Evolutionary conservation across 352 stramenopile species (phyloP).

Genomic region (Phytophthora cactorum): DNA sequence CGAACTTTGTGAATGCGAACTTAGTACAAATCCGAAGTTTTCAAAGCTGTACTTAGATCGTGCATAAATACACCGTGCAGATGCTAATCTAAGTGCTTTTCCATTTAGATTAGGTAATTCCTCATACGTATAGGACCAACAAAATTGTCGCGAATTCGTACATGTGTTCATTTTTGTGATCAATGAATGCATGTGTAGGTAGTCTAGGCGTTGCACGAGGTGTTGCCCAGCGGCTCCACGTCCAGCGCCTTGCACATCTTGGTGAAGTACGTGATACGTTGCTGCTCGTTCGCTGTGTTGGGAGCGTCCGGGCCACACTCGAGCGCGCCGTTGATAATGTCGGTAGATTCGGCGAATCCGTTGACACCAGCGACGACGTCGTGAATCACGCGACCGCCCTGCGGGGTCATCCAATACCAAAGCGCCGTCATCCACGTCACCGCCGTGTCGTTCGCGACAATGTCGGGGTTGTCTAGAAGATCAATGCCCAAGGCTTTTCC

Average conservation of each 20-base stretch:
- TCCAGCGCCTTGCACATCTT: constrained; percentile 38
- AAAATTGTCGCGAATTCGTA: too few relatives aligned
- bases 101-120: too few relatives aligned
- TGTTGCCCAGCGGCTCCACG: constrained; percentile 41
- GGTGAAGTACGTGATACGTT: constrained; percentile 41
- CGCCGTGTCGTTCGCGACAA: constrained; percentile 40
- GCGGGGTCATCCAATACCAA: constrained; percentile 63
- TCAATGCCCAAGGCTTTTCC: constrained; percentile 46
- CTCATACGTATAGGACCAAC: too few relatives aligned
- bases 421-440: constrained; percentile 59
- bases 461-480: constrained; percentile 44
- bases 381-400: constrained; percentile 49
- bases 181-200: neutral
- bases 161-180: neutral
- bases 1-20: too few relatives aligned
- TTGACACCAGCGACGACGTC: constrained; percentile 41
- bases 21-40: too few relatives aligned
- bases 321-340: constrained; percentile 57
- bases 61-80: too few relatives aligned
- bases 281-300: constrained; percentile 44
- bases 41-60: too few relatives aligned
- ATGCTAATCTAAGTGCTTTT: too few relatives aligned
- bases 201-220: constrained; percentile 43
- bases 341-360: constrained; percentile 49
- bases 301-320: constrained; percentile 47